phyloP scores from a whole-genome alignment of 2,329 filamentous ascomycete genomes.

The Aspergillus spinulosporus region DNA sequence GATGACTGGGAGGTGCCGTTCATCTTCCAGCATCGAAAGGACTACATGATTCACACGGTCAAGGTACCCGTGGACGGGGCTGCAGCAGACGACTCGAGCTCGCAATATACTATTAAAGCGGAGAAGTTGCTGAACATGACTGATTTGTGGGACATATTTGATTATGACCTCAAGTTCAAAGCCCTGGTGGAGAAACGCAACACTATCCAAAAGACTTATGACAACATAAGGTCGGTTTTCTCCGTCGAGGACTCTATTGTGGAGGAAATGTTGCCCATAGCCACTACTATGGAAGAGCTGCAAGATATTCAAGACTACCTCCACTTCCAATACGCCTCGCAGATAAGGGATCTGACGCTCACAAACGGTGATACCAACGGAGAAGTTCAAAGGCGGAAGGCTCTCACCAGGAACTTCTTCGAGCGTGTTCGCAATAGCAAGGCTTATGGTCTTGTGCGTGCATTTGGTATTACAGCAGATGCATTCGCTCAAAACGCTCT shows the following conservation, averaged over 20 bases:
- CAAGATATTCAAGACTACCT: conserved; percentile 96
- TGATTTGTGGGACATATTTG: conserved; percentile 92
- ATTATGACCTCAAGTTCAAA: conserved; percentile 92
- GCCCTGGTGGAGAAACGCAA: conserved; percentile 91
- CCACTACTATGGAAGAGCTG: conserved; percentile 87
- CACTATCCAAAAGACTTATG: conserved; percentile 74
- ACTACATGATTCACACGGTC: conserved; percentile 89
- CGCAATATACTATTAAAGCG: conserved; percentile 71
- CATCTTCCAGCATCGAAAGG: conserved; percentile 96
- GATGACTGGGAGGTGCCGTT: conserved; percentile 96
- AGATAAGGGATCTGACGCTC: conserved; percentile 76
- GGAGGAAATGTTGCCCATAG: conserved; percentile 76
- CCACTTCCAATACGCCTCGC: conserved; percentile 85
- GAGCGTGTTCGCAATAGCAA: conserved; percentile 81
- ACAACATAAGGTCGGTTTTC: conserved; percentile 68
- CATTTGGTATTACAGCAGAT: conserved; percentile 87
- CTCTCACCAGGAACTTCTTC: conserved; percentile 76
- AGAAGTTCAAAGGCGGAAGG: conserved; percentile 74
- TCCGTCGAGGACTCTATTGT: conserved; percentile 72
- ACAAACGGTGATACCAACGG: conserved; percentile 60
- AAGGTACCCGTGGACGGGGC: conserved; percentile 64
- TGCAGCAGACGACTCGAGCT: conserved; percentile 64
- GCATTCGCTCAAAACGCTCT: conserved; percentile 84
- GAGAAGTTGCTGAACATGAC: conserved; percentile 90
- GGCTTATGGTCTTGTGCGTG: conserved; percentile 78